Conservation (phyloP, 1,139 yeast genomes). For the Debaryomyces sp. region DNA sequence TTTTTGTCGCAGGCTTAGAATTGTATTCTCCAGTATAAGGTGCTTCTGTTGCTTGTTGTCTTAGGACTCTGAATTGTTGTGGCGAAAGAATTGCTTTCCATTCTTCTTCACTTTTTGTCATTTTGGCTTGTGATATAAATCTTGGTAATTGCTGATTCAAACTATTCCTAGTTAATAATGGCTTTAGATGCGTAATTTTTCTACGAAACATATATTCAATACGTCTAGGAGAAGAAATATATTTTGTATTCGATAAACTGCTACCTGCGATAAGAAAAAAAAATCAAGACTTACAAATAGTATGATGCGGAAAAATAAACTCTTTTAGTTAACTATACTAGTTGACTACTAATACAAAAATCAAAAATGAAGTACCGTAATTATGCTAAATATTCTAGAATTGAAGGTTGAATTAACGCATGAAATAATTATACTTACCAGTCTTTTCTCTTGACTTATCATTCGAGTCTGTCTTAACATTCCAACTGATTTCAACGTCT, state of each 20-base stretch:
- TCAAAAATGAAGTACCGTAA: slow-evolving; percentile 1
- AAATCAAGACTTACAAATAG: too few species aligned
- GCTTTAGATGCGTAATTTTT: neutral
- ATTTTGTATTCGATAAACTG: neutral
- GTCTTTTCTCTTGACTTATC: slow-evolving; percentile 54
- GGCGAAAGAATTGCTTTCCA: slow-evolving; percentile 84
- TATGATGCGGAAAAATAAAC: too few species aligned
- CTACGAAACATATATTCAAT: slow-evolving; percentile 1
- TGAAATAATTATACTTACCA: slow-evolving; percentile 65
- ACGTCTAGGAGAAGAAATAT: neutral
- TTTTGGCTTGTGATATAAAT: neutral
- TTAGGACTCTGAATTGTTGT: slow-evolving; percentile 74
- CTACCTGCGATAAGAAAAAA: neutral
- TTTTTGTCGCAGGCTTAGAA: slow-evolving; percentile 41
- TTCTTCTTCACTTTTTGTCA: slow-evolving; percentile 57
- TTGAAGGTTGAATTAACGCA: slow-evolving; percentile 45
- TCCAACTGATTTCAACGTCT: slow-evolving; percentile 67
- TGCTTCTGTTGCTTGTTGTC: slow-evolving; percentile 82
- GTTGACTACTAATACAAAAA: too few species aligned
- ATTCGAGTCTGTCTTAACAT: slow-evolving; percentile 56
- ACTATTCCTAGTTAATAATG: neutral
- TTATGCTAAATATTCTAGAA: slow-evolving; percentile 5
- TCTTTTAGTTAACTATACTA: too few species aligned
- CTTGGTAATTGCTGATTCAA: neutral
- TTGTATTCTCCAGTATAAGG: slow-evolving; percentile 78